A percentile compares a stretch with the other conserved stretches of the same genome.
These are phyloP conservation scores for Aspergillus intermedius DNA, from an alignment of 2,329 filamentous ascomycete species.

Conservation along the genomic window DNA sequence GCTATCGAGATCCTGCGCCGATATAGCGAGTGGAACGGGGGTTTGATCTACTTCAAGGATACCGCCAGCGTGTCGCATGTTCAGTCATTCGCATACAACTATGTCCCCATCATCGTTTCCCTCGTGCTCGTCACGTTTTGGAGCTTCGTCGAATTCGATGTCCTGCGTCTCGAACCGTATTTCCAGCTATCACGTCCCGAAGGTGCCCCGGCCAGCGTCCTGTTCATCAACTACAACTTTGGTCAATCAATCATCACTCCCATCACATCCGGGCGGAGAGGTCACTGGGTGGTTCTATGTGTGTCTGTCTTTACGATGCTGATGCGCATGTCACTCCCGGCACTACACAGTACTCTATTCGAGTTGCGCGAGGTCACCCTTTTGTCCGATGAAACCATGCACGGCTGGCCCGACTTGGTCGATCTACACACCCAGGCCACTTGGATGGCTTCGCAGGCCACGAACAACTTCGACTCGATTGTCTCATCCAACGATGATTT, in stretches of 20 bases:
- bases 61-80: constrained; percentile 21
- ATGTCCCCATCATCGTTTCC: constrained; percentile 39
- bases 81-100: constrained; percentile 31
- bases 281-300: constrained; percentile 26
- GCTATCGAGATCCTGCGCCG: constrained; percentile 23
- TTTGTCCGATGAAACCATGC: constrained; percentile 15
- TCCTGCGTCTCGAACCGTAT: constrained; percentile 45
- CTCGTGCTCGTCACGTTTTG: constrained; percentile 43
- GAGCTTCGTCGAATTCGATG: constrained; percentile 46
- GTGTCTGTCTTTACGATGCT: constrained; percentile 27
- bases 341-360: constrained; percentile 25
- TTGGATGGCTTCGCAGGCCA: constrained; percentile 25
- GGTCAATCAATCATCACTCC: constrained; percentile 30
- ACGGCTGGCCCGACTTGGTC: constrained; percentile 24
- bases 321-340: constrained; percentile 27
- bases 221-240: constrained; percentile 34
- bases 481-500: constrained; percentile 13
- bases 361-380: constrained; percentile 24
- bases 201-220: constrained; percentile 25
- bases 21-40: constrained; percentile 22
- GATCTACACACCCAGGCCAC: constrained; percentile 21
- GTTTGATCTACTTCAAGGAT: constrained; percentile 23
- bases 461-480: constrained; percentile 16
- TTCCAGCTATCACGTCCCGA: constrained; percentile 35
- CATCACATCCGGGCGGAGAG: constrained; percentile 23